Conservation (phyloP, 371 early-diverging fungal genomes). For the Mucor circinelloides region DNA sequence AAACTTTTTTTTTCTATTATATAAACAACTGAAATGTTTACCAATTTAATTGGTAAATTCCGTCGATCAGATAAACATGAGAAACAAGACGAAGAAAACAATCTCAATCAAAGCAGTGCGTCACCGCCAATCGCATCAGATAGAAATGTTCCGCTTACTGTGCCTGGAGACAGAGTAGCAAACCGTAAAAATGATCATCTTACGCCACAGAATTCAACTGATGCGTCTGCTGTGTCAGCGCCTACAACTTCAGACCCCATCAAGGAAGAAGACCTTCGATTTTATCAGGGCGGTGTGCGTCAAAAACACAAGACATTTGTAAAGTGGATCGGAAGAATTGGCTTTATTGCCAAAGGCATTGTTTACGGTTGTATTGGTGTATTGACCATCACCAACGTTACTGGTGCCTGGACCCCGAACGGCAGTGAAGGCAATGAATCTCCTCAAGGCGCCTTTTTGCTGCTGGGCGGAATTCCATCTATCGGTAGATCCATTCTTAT, state of each 20-base stretch:
- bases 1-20: not conserved
- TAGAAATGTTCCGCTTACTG: not conserved
- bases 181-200: not conserved
- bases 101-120: not conserved
- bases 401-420: constrained; percentile 43
- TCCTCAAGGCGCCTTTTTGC: constrained; percentile 51
- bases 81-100: constrained; percentile 1
- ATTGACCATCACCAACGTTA: constrained; percentile 41
- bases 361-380: constrained; percentile 55
- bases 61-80: not conserved
- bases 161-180: not conserved
- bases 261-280: constrained; percentile 9
- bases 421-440: constrained; percentile 48
- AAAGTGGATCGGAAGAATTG: constrained; percentile 37
- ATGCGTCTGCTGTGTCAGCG: not conserved
- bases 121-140: constrained; percentile 1
- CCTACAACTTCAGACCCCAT: not conserved
- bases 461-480: constrained; percentile 44
- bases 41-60: not conserved
- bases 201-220: not conserved
- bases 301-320: constrained; percentile 4
- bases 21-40: not conserved
- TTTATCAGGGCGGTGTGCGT: constrained; percentile 32
- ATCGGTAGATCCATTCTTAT: constrained; percentile 44
- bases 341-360: constrained; percentile 50